Evolutionary conservation across 495 filamentous ascomycete genomes (phyloP).

Genomic region (Trichoderma parareesei): DNA sequence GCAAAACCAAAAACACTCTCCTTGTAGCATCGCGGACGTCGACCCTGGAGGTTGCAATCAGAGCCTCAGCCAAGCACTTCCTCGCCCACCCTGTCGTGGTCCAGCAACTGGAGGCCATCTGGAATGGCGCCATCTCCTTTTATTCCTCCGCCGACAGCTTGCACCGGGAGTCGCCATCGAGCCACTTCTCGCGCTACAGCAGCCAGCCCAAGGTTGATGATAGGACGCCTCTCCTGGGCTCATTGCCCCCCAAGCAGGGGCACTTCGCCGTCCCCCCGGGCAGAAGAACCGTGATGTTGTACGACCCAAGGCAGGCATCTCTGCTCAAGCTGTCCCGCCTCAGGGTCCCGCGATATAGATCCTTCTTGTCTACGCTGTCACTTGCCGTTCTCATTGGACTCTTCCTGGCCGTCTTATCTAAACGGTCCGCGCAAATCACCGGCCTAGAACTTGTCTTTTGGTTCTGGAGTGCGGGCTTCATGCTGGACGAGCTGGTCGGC

Average conservation of each 20-base stretch:
- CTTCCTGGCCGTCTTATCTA: slow-evolving; percentile 64
- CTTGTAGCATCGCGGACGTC: slow-evolving; percentile 66
- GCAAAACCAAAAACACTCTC: slow-evolving; percentile 21
- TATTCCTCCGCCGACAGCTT: slow-evolving; percentile 77
- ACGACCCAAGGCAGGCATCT: slow-evolving; percentile 82
- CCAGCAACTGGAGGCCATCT: slow-evolving; percentile 89
- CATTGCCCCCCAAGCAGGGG: slow-evolving; percentile 32
- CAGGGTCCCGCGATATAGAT: slow-evolving; percentile 82
- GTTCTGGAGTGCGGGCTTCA: slow-evolving; percentile 95
- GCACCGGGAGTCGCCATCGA: slow-evolving; percentile 45
- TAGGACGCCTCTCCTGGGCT: slow-evolving; percentile 35
- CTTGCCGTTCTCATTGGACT: slow-evolving; percentile 74
- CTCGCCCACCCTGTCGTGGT: slow-evolving; percentile 82
- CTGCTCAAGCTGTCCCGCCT: slow-evolving; percentile 83
- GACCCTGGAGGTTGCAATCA: slow-evolving; percentile 83
- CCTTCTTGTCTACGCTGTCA: slow-evolving; percentile 78
- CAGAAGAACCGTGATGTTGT: slow-evolving; percentile 73
- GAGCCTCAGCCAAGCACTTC: slow-evolving; percentile 82
- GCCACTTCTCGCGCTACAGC: slow-evolving; percentile 12
- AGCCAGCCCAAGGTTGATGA: slow-evolving; percentile 23
- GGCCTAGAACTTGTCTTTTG: slow-evolving; percentile 79
- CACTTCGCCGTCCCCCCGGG: slow-evolving; percentile 31
- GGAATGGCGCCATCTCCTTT: slow-evolving; percentile 90
- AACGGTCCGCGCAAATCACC: slow-evolving; percentile 68
- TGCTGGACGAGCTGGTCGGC: slow-evolving; percentile 90